Evolutionary conservation across 768 basidiomycete species (phyloP).

Genomic region (Boletus tylopilopsis): DNA sequence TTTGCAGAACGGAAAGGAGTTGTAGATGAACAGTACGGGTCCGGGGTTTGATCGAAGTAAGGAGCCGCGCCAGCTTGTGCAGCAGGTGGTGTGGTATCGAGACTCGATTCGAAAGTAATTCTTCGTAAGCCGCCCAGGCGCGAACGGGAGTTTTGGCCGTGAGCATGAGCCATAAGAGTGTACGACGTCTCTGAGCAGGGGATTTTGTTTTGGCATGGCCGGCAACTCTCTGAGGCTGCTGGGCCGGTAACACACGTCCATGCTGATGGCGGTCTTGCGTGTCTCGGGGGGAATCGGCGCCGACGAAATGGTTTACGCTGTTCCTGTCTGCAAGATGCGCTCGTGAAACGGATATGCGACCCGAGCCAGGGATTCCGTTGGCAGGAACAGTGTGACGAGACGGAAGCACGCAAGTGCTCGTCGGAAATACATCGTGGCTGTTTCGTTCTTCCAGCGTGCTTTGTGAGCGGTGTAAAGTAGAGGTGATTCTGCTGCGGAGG

Average conservation of each 20-base stretch:
- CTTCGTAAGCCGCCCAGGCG: conserved; percentile 45
- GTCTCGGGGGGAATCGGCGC: conserved; percentile 1
- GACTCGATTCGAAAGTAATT: conserved; percentile 25
- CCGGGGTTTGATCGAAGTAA: conserved; percentile 51
- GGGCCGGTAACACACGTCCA: background rate
- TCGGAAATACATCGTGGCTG: background rate
- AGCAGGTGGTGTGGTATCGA: conserved; percentile 42
- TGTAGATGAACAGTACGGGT: conserved; percentile 60
- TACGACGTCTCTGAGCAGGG: conserved; percentile 17
- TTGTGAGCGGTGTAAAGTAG: background rate
- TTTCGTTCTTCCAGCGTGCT: background rate
- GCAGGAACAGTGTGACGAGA: background rate
- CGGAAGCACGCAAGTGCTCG: background rate
- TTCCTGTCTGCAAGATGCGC: conserved; percentile 3
- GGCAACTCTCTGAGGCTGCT: background rate
- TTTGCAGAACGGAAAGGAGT: conserved; percentile 63
- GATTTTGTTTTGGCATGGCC: conserved; percentile 13
- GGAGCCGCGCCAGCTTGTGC: conserved; percentile 56
- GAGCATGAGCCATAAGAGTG: conserved; percentile 33
- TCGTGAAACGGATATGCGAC: background rate
- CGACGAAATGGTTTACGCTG: conserved; percentile 4
- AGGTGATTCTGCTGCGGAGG: conserved; percentile 4
- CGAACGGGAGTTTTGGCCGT: conserved; percentile 28
- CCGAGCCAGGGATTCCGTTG: background rate
- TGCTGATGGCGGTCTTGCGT: conserved; percentile 5